Conservation (phyloP, 441 rosid genomes). For the Gossypium aridum region DNA sequence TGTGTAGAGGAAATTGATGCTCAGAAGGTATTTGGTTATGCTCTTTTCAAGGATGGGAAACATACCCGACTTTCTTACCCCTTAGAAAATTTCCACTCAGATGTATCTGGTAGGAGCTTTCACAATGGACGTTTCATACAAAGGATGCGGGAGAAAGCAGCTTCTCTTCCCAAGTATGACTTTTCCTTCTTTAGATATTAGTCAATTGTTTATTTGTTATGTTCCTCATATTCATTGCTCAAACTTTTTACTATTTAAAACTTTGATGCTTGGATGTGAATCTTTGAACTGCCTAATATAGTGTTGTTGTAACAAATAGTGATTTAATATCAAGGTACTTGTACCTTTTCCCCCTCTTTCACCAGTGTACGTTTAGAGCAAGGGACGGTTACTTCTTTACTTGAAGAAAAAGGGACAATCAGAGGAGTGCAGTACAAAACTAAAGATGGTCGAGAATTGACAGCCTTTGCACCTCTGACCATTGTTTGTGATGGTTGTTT, state of each 20-base stretch:
- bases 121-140: conserved; percentile 19
- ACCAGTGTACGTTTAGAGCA: conserved; percentile 13
- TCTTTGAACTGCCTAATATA: not conserved
- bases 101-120: conserved; percentile 16
- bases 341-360: not conserved
- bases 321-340: not conserved
- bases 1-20: conserved; percentile 16
- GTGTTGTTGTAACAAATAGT: not conserved
- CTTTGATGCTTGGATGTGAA: not conserved
- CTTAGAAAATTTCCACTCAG: conserved; percentile 9
- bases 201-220: not conserved
- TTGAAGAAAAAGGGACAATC: conserved; percentile 13
- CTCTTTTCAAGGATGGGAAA: conserved; percentile 17
- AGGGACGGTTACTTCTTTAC: conserved; percentile 13
- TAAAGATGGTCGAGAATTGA: conserved; percentile 11
- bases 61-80: conserved; percentile 8
- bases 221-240: not conserved
- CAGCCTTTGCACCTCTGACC: conserved; percentile 15
- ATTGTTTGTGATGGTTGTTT: conserved; percentile 16
- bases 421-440: conserved; percentile 15
- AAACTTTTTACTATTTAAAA: not conserved
- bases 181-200: not conserved
- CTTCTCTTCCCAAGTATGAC: conserved; percentile 10
- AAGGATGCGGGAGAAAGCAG: conserved; percentile 15
- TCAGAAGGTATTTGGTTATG: conserved; percentile 15